Conservation (phyloP, 345 rosid genomes). For the Sonneratia caseolaris region DNA sequence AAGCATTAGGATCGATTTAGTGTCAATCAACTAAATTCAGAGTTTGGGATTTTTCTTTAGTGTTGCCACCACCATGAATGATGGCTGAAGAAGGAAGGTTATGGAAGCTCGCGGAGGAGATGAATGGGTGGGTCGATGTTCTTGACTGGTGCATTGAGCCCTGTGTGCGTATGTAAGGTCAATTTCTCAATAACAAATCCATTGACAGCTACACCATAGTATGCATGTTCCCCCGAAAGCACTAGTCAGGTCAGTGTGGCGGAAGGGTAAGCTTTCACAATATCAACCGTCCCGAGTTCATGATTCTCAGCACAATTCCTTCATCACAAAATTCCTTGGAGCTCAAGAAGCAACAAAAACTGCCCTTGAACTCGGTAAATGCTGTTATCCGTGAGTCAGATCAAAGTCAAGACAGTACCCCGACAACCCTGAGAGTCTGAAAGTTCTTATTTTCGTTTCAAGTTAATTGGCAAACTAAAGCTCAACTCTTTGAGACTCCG, state of each 20-base stretch:
- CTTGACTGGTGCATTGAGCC: too few species aligned
- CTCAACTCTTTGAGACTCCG: conserved; percentile 20
- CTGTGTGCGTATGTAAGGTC: too few species aligned
- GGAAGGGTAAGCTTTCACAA: too few species aligned
- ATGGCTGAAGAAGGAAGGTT: too few species aligned
- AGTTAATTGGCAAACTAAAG: conserved; percentile 26
- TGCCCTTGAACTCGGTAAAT: neutral
- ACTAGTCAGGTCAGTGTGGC: too few species aligned
- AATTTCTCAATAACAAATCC: too few species aligned
- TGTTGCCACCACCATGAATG: neutral
- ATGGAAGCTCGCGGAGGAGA: too few species aligned
- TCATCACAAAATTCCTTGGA: neutral
- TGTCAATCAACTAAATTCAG: neutral
- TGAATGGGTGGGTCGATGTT: too few species aligned
- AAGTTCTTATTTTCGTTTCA: neutral
- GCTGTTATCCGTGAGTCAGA: neutral
- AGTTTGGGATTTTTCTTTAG: neutral
- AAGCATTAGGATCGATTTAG: neutral
- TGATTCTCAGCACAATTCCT: too few species aligned
- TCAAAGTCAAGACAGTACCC: neutral
- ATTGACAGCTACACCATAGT: too few species aligned
- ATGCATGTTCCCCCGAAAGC: too few species aligned
- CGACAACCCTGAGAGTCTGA: neutral
- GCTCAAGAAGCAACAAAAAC: neutral
- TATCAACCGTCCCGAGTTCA: too few species aligned